Conservation (phyloP, 2,329 filamentous ascomycete species). For the Lachnellula hyalina region DNA sequence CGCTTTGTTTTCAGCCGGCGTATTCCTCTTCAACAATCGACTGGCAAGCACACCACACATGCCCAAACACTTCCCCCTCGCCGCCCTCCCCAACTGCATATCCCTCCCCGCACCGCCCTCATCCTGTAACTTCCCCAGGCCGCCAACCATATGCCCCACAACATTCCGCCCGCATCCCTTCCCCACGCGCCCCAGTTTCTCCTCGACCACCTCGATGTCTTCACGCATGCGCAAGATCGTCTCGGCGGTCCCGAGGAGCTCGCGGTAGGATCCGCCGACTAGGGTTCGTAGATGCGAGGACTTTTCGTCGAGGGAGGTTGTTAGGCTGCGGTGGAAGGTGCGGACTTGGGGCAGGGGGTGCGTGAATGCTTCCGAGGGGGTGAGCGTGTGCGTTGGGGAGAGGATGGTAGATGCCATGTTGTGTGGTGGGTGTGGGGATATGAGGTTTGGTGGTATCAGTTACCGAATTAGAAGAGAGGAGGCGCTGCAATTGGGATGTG, state of each 20-base stretch:
- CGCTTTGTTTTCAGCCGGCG: constrained; percentile 28
- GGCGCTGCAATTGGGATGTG: not conserved
- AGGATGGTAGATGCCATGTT: constrained; percentile 23
- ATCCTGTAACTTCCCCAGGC: constrained; percentile 46
- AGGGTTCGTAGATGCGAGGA: constrained; percentile 56
- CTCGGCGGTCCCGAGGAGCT: constrained; percentile 86
- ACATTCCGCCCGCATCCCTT: constrained; percentile 68
- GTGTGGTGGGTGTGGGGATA: not conserved
- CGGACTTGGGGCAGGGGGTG: constrained; percentile 60
- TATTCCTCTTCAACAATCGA: constrained; percentile 39
- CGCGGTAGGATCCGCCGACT: constrained; percentile 70
- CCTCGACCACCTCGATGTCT: constrained; percentile 71
- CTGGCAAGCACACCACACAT: constrained; percentile 46
- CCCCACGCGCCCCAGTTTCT: constrained; percentile 65
- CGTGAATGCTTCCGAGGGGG: constrained; percentile 30
- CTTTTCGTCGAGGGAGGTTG: constrained; percentile 57
- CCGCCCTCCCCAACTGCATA: constrained; percentile 23
- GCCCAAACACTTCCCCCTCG: constrained; percentile 46
- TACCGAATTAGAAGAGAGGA: not conserved
- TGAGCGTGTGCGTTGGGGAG: constrained; percentile 49
- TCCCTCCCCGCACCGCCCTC: not conserved
- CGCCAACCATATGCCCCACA: constrained; percentile 59
- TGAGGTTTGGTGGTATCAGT: not conserved
- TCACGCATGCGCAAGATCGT: constrained; percentile 85
- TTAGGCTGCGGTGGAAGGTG: constrained; percentile 55